Conservation (phyloP, 1,284 basidiomycete genomes). For the Sporisorium scitamineum region DNA sequence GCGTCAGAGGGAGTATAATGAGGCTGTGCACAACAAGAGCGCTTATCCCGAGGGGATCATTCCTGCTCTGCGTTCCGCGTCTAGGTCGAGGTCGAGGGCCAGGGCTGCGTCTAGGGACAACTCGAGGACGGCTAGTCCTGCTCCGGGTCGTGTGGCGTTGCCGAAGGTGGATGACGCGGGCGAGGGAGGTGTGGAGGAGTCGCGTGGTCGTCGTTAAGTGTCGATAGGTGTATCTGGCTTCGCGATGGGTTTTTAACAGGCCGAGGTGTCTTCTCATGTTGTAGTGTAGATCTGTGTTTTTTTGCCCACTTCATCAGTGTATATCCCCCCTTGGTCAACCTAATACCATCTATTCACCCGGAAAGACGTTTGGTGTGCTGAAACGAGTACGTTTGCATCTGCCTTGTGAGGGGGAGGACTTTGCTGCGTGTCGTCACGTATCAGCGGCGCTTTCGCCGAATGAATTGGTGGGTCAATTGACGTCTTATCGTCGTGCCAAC, state of each 20-base stretch:
- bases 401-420: too few species aligned
- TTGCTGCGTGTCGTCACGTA: background rate
- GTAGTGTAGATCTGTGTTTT: background rate
- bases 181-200: conserved; percentile 5
- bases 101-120: conserved; percentile 15
- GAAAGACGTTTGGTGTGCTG: background rate
- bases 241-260: background rate
- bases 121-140: conserved; percentile 32
- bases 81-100: conserved; percentile 11
- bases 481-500: too few species aligned
- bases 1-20: conserved; percentile 36
- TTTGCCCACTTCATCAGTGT: background rate
- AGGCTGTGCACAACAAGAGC: conserved; percentile 39
- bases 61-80: conserved; percentile 25
- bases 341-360: background rate
- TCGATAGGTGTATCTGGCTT: too few species aligned
- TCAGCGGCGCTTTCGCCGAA: background rate
- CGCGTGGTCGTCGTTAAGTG: conserved; percentile 29
- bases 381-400: too few species aligned
- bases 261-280: background rate
- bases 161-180: conserved; percentile 15
- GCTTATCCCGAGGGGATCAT: conserved; percentile 40
- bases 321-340: background rate
- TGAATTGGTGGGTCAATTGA: too few species aligned
- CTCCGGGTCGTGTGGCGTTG: conserved; percentile 5